Evolutionary conservation across 2,329 filamentous ascomycete species (phyloP), one percentile per base, ranked within the genome.

Genomic region (Fulvia fulva): DNA sequence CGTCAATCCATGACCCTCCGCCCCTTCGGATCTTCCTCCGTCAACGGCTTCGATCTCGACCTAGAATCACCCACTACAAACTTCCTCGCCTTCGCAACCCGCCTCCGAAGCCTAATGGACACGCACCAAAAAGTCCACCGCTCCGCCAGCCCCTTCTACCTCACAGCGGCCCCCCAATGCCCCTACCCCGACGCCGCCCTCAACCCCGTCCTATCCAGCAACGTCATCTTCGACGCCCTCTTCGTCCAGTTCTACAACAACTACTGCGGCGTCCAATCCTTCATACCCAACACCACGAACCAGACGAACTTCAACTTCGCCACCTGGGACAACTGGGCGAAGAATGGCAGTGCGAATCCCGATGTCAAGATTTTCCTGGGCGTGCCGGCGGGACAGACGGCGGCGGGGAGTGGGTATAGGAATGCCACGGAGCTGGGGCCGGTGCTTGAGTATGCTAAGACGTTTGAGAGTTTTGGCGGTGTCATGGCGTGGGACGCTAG

Each of bases 21-120:
- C 6, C 88, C 88, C 1, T 91, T 91, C 69, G 86, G 86, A 53
- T 73, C 75, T 9, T 82, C 84, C 12, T 77, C 83, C 3, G 75
- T 91, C 44, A 87, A 91, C 70, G 88, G 88, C 4, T 90, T 91
- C 70, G 88, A 91, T 73, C 84, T 91, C 63, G 88, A 91, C 71
- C 86, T 90, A 61, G 87, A 91, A 74, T 77, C 82, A 3, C 72
- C 73, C 2, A 80, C 82, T 16, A 72, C 73, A 51, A 85, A 88
- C 74, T 83, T 87, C 74, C 81, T 71, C 75, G 90, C 62, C 45
- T 69, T 76, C 37, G 71, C 68, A 21, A 55, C 54, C 16, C 65
- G 65, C 5, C 64, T 77, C 1, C 70, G 72, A 23, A 55, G 55
- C 6, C 22, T 61, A 1, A 70, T 71, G 62, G 61, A 63, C 45